These are phyloP conservation scores for Candida chauliodis DNA, from an alignment of 805 yeast species.

Conservation along the genomic window DNA sequence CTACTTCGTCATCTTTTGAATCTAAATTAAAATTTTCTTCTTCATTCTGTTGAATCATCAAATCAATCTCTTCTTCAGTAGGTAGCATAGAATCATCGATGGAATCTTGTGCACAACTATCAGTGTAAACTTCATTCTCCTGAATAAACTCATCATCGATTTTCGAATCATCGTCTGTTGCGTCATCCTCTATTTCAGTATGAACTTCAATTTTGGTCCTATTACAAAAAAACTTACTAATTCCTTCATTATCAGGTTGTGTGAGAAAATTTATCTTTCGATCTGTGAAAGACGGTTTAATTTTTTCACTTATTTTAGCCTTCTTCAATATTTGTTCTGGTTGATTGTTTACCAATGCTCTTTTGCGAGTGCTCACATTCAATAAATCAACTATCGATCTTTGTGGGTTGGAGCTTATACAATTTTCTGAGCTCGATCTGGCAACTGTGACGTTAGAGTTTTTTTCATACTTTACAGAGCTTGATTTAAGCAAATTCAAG, in stretches of 20 bases:
- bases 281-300: background rate
- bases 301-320: too few species aligned
- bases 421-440: conserved; percentile 3
- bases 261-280: background rate
- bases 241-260: background rate
- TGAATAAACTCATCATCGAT: conserved; percentile 1
- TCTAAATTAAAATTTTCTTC: conserved; percentile 18
- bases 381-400: conserved; percentile 6
- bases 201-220: background rate
- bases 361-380: background rate
- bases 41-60: background rate
- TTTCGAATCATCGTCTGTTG: conserved; percentile 2
- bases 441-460: background rate
- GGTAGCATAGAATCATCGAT: conserved; percentile 4
- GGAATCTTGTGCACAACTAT: background rate
- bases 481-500: conserved; percentile 19
- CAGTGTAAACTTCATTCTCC: conserved; percentile 2
- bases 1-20: conserved; percentile 33
- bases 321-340: conserved; percentile 5
- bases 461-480: conserved; percentile 11
- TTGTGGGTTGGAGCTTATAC: background rate
- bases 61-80: background rate
- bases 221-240: conserved; percentile 2
- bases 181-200: background rate
- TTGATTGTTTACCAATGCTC: background rate